Percentiles rank a stretch among this genome's conserved stretches.
phyloP scores from a whole-genome alignment of 2,329 filamentous ascomycete genomes.

The Pseudogymnoascus sp. region DNA sequence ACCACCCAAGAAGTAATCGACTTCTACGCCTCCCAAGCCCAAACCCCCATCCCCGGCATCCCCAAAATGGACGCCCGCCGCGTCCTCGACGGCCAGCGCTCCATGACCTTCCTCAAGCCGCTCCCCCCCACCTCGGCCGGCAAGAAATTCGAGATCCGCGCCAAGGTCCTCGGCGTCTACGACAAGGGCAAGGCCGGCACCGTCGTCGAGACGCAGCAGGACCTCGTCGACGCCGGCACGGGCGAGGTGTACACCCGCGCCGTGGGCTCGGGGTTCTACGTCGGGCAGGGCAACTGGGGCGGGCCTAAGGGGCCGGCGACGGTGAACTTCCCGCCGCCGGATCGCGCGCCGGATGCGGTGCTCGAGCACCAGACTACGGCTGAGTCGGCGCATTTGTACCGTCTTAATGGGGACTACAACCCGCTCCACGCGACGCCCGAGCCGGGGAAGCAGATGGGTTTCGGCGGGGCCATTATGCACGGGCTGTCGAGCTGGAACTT shows the following conservation, averaged over 20 bases:
- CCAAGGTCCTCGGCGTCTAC: slow-evolving; percentile 60
- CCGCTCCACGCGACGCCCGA: slow-evolving; percentile 79
- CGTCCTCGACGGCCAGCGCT: slow-evolving; percentile 60
- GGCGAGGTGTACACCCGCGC: slow-evolving; percentile 55
- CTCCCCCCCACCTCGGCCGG: slow-evolving; percentile 54
- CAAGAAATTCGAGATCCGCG: slow-evolving; percentile 53
- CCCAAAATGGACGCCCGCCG: slow-evolving; percentile 56
- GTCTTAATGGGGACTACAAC: slow-evolving; percentile 87
- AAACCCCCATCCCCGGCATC: slow-evolving; percentile 52
- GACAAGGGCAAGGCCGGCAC: slow-evolving; percentile 65
- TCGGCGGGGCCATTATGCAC: slow-evolving; percentile 78
- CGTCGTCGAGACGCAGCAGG: slow-evolving; percentile 58
- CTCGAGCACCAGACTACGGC: slow-evolving; percentile 62
- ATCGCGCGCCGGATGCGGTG: slow-evolving; percentile 60
- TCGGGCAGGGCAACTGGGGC: slow-evolving; percentile 70
- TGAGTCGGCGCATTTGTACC: slow-evolving; percentile 69
- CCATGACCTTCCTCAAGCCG: slow-evolving; percentile 54
- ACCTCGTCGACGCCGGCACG: slow-evolving; percentile 52
- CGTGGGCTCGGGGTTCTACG: slow-evolving; percentile 55
- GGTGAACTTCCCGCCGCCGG: slow-evolving; percentile 67
- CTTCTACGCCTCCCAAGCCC: slow-evolving; percentile 54
- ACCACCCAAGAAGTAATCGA: slow-evolving; percentile 66
- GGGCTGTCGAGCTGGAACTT: slow-evolving; percentile 83
- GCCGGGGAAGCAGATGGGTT: slow-evolving; percentile 78
- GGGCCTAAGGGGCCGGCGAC: slow-evolving; percentile 83